Evolutionary conservation across 2,329 filamentous ascomycete species (phyloP).

Genomic region (Tolypocladium pustulatum): DNA sequence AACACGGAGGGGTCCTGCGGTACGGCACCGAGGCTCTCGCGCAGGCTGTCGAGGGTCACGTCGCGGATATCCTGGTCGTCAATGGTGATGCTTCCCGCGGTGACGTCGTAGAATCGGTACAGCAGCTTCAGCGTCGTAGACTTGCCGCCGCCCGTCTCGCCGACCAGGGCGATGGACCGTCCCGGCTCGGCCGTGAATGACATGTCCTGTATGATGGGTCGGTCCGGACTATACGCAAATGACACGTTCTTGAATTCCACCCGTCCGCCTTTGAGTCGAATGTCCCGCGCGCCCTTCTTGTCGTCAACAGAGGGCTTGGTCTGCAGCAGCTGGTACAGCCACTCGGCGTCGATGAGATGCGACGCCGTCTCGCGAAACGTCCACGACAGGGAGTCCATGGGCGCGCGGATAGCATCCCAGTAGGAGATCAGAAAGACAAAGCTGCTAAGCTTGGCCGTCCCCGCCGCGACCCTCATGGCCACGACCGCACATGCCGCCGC

Average conservation of each 20-base stretch:
- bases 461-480: conserved; percentile 3
- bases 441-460: conserved; percentile 16
- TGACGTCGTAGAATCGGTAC: conserved; percentile 49
- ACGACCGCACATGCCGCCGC: conserved; percentile 3
- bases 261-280: conserved; percentile 34
- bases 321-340: conserved; percentile 44
- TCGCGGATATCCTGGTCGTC: conserved; percentile 50
- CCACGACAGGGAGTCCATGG: conserved; percentile 22
- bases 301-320: conserved; percentile 46
- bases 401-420: conserved; percentile 39
- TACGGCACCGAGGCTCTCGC: conserved; percentile 50
- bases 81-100: conserved; percentile 40
- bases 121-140: conserved; percentile 52
- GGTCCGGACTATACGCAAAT: conserved; percentile 45
- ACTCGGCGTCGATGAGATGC: conserved; percentile 55
- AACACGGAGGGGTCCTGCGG: conserved; percentile 56
- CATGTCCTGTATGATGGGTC: conserved; percentile 37
- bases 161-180: conserved; percentile 49
- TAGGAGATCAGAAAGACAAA: conserved; percentile 58
- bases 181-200: conserved; percentile 38
- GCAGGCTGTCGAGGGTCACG: conserved; percentile 46
- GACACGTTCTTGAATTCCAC: conserved; percentile 44
- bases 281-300: conserved; percentile 28
- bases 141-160: conserved; percentile 53
- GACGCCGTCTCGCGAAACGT: conserved; percentile 15